Evolutionary conservation across 2,329 filamentous ascomycete species (phyloP).

Genomic region (Ophiostoma quercus): DNA sequence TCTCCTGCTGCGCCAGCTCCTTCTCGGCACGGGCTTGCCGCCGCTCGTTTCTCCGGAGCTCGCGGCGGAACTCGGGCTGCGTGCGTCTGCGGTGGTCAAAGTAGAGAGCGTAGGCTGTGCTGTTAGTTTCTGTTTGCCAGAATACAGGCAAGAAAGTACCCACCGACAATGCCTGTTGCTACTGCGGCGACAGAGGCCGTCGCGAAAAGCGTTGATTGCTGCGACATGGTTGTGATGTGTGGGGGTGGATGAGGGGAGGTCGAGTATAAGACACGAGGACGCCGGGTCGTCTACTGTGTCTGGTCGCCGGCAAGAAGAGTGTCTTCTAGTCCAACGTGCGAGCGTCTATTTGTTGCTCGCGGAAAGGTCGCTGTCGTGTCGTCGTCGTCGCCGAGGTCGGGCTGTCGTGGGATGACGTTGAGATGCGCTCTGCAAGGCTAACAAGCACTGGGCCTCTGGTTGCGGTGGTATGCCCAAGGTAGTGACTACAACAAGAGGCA

Average conservation of each 20-base stretch:
- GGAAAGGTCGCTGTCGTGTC: background rate
- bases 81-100: constrained; percentile 63
- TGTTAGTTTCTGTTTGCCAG: background rate
- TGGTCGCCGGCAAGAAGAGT: background rate
- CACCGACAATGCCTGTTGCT: constrained; percentile 57
- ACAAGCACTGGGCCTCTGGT: no score
- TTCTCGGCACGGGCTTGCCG: constrained; percentile 65
- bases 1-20: constrained; percentile 62
- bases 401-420: constrained; percentile 1
- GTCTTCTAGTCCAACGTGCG: background rate
- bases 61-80: constrained; percentile 60
- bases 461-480: background rate
- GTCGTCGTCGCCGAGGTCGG: constrained; percentile 7
- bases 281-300: constrained; percentile 2
- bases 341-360: background rate
- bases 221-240: constrained; percentile 44
- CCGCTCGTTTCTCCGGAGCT: constrained; percentile 70
- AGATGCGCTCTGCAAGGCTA: background rate
- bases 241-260: background rate
- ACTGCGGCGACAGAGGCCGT: constrained; percentile 58
- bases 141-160: constrained; percentile 27
- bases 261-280: constrained; percentile 8
- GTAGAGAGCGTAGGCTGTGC: constrained; percentile 58
- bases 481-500: background rate
- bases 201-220: constrained; percentile 53